phyloP scores from a whole-genome alignment of 2,329 filamentous ascomycete species.

The Alternaria hordeiaustralica region DNA sequence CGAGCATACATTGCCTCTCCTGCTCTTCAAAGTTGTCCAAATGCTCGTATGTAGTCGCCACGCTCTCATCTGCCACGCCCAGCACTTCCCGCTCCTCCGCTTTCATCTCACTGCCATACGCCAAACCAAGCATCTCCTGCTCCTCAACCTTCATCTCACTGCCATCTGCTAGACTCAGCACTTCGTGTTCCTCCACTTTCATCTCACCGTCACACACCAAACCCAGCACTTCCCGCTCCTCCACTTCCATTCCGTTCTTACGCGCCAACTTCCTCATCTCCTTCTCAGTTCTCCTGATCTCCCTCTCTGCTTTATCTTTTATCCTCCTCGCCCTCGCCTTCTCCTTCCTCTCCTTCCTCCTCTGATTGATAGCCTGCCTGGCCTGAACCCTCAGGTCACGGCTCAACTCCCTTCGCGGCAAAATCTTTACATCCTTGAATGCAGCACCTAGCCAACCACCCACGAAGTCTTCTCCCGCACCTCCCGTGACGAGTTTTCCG shows the following conservation, averaged over 20 bases:
- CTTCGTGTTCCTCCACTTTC: neutral
- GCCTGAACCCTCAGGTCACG: neutral
- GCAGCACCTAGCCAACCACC: rapidly evolving
- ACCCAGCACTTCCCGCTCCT: neutral
- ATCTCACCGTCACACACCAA: neutral
- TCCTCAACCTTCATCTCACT: neutral
- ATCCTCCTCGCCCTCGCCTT: neutral
- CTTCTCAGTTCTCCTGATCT: neutral
- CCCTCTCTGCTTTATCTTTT: neutral
- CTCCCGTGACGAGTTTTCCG: neutral
- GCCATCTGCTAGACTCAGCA: rapidly evolving
- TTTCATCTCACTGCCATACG: neutral
- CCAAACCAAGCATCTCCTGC: neutral
- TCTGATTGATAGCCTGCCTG: neutral
- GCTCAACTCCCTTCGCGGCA: neutral
- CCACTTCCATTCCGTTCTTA: neutral
- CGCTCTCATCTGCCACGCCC: neutral
- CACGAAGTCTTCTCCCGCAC: neutral
- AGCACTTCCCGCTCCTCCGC: neutral
- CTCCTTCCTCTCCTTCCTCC: neutral
- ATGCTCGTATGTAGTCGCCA: neutral
- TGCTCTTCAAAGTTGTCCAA: rapidly evolving
- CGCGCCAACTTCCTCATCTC: neutral
- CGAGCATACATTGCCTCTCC: neutral
- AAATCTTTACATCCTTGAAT: neutral